A percentile compares a stretch with the other conserved stretches of the same genome.
Evolutionary conservation across 768 basidiomycete species (phyloP).

Genomic region (Serendipita sp.): DNA sequence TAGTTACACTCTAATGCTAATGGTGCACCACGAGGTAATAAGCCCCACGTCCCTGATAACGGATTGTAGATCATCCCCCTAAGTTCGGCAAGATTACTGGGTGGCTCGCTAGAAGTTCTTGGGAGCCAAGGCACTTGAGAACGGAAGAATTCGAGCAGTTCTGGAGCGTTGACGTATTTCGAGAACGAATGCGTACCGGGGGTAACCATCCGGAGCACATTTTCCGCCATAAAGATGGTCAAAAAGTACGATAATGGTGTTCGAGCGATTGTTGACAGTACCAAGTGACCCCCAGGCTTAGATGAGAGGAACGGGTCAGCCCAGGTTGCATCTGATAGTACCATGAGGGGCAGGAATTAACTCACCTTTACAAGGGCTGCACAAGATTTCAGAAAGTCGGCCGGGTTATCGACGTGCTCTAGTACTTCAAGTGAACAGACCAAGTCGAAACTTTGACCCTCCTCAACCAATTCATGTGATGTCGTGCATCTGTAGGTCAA

Average conservation of each 20-base stretch:
- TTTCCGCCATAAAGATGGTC: constrained; percentile 66
- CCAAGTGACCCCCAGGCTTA: constrained; percentile 89
- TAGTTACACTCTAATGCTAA: constrained; percentile 54
- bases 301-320: background rate
- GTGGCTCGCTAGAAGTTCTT: background rate
- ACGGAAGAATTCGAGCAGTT: constrained; percentile 72
- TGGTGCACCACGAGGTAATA: constrained; percentile 44
- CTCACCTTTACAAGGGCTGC: constrained; percentile 75
- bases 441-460: constrained; percentile 61
- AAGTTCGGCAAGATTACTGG: constrained; percentile 37
- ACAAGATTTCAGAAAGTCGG: constrained; percentile 64
- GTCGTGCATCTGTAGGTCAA: constrained; percentile 57
- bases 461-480: constrained; percentile 56
- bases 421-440: constrained; percentile 97
- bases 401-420: constrained; percentile 92
- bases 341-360: background rate
- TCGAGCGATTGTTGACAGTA: constrained; percentile 89
- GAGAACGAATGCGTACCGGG: constrained; percentile 82
- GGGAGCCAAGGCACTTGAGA: constrained; percentile 23
- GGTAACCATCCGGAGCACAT: constrained; percentile 61
- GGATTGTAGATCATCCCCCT: constrained; percentile 67
- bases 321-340: background rate
- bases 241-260: constrained; percentile 56
- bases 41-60: constrained; percentile 47
- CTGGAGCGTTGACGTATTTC: constrained; percentile 78